Base-by-base conservation (phyloP, 1,284 basidiomycete species). In the Retiboletus fuscus region DNA sequence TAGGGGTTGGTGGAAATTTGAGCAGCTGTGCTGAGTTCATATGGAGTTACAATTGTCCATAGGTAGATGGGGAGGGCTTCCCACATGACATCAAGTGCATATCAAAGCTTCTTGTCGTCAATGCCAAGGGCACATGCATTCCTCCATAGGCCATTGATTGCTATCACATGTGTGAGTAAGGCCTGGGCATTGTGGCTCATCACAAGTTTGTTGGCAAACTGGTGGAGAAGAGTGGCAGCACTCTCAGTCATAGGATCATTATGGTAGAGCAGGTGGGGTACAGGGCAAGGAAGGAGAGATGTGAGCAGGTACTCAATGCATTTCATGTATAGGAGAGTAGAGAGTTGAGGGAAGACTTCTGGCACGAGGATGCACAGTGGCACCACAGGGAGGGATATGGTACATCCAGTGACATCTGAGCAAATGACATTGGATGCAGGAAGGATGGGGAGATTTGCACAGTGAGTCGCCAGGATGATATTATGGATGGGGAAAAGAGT, bases 61-160 rank as follows among this genome's bases (percentile, higher is more conserved):
- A 39, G 34, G 34, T 39, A 39, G 34, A 6, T 39, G 34, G 34
- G 34, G 43, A 90, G 80, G 51, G 87, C 78, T 72, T 85, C 86
- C 91, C 91, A 93, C 15, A 88, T 86, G 46, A 86, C 78, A 62
- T 89, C 86, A 69, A 92, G 83, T 47, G 86, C 84, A 43, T 82
- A 83, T 88, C 90, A 93, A 15, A 92, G 83, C 44, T 80, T 79
- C 53, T 82, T 78, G 72, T 92, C 88, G 72, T 85, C 84, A 65
- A 93, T 85, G 39, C 91, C 90, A n/a, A 93, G 82, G 3, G 87
- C 86, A 71, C 86, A 87, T 5, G 85, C 85, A 77, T 92, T 91
- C 61, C 84, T 82, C 90, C 91, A 92, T 20, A 92, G 79, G 2
- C 89, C 89, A 71, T 89, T 85, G 65, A 88, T 81, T 62, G 82